phyloP scores from a whole-genome alignment of 148 eudicot genomes.

The Amaranthus hypochondriacus region DNA sequence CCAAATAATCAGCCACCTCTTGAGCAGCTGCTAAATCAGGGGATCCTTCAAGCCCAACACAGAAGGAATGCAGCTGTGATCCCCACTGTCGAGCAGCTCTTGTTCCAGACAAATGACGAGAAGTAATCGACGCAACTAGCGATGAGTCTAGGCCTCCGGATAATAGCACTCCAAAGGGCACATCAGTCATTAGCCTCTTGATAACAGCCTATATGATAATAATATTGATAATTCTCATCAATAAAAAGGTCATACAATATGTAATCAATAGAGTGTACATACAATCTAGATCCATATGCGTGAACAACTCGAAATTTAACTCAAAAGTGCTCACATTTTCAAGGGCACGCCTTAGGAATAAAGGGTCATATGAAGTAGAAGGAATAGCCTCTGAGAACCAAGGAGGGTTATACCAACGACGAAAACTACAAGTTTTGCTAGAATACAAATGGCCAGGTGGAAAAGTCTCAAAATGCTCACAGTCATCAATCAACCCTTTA shows the following conservation, averaged over 20 bases:
- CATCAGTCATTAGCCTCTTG: conserved; percentile 93
- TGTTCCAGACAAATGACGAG: conserved; percentile 71
- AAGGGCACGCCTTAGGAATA: conserved; percentile 68
- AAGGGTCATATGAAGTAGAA: conserved; percentile 79
- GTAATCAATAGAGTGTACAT: too few species aligned
- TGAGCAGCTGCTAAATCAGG: conserved; percentile 82
- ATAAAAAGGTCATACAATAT: background rate
- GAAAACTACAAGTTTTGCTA: conserved; percentile 56
- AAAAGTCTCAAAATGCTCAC: conserved; percentile 80
- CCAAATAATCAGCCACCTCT: conserved; percentile 89
- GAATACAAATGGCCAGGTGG: conserved; percentile 91
- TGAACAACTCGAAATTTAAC: background rate
- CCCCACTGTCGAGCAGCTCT: conserved; percentile 89
- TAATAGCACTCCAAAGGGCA: conserved; percentile 89
- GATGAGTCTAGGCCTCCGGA: conserved; percentile 96
- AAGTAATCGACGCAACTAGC: conserved; percentile 70
- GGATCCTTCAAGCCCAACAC: conserved; percentile 96
- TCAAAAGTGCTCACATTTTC: conserved; percentile 48
- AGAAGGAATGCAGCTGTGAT: conserved; percentile 79
- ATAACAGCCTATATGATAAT: conserved; percentile 56
- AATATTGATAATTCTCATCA: background rate
- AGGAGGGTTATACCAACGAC: conserved; percentile 85
- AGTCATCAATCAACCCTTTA: conserved; percentile 78
- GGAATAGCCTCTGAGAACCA: conserved; percentile 86
- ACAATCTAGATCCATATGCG: too few species aligned